Evolutionary conservation across 805 yeast species (phyloP).

Genomic region (Candida quercuum): DNA sequence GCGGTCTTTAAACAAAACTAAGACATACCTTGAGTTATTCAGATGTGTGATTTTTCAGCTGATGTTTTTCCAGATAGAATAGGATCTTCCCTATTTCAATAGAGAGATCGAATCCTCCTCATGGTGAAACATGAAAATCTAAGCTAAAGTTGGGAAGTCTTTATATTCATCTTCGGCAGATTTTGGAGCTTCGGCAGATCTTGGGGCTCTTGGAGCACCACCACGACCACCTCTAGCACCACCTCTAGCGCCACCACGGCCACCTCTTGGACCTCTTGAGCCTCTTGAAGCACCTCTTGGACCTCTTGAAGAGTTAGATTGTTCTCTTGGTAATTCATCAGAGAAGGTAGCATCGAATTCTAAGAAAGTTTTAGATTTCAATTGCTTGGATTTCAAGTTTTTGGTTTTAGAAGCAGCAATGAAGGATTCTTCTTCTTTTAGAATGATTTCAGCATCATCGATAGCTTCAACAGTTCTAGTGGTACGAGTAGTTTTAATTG

Average conservation of each 20-base stretch:
- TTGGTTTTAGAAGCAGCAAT: slow-evolving; percentile 58
- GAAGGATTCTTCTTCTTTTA: slow-evolving; percentile 58
- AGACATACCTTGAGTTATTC: too few species aligned
- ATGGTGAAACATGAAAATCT: slow-evolving; percentile 9
- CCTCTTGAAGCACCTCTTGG: slow-evolving; percentile 27
- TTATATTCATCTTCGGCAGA: slow-evolving; percentile 55
- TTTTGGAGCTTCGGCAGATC: slow-evolving; percentile 31
- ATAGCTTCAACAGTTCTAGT: slow-evolving; percentile 32
- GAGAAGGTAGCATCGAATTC: slow-evolving; percentile 71
- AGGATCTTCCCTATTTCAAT: too few species aligned
- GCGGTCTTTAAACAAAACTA: too few species aligned
- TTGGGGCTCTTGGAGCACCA: slow-evolving; percentile 26
- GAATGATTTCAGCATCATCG: slow-evolving; percentile 52
- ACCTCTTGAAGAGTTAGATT: slow-evolving; percentile 28
- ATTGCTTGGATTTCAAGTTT: slow-evolving; percentile 64
- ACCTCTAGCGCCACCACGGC: slow-evolving; percentile 9
- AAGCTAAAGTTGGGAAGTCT: slow-evolving; percentile 70
- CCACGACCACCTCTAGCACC: slow-evolving; percentile 6
- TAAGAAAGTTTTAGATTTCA: slow-evolving; percentile 75
- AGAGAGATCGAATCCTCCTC: neutral
- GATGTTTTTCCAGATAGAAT: too few species aligned
- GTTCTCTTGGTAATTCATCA: slow-evolving; percentile 41
- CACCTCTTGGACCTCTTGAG: slow-evolving; percentile 9
- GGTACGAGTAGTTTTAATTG: slow-evolving; percentile 39
- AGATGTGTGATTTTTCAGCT: too few species aligned